These are phyloP conservation scores for Aspergillus carlsbadensis DNA, from an alignment of 495 filamentous ascomycete genomes.

Conservation along the genomic window DNA sequence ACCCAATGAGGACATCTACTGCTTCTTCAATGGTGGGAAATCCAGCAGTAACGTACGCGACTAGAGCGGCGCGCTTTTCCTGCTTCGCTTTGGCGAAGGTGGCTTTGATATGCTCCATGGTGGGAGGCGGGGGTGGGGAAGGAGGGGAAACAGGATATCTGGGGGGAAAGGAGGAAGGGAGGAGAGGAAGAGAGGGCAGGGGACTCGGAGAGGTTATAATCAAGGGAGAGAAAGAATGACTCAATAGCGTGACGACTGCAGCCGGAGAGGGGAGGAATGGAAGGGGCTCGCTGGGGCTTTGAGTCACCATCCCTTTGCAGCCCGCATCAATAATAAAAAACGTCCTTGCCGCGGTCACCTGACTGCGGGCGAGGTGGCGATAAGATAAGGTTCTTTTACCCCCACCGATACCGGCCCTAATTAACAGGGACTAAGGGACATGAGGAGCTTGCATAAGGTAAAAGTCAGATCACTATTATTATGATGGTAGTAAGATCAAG, in stretches of 20 bases:
- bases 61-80: conserved; percentile 65
- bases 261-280: background rate
- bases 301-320: conserved; percentile 14
- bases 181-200: background rate
- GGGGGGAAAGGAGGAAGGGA: background rate
- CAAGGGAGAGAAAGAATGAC: background rate
- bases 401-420: background rate
- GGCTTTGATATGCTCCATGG: conserved; percentile 77
- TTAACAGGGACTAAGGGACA: background rate
- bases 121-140: conserved; percentile 22
- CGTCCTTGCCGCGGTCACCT: conserved; percentile 17
- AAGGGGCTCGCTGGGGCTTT: conserved; percentile 4
- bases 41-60: conserved; percentile 95
- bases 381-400: conserved; percentile 19
- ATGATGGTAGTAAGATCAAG: background rate
- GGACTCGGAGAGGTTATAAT: background rate
- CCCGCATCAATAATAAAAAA: background rate
- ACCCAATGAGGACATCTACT: conserved; percentile 76
- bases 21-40: conserved; percentile 83
- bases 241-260: background rate
- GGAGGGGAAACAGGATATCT: conserved; percentile 14
- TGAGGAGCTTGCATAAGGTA: background rate
- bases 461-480: conserved; percentile 2
- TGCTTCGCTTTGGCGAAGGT: conserved; percentile 88
- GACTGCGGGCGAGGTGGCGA: conserved; percentile 18